Conservation (phyloP, 768 basidiomycete genomes). For the Chalciporus piperatus region DNA sequence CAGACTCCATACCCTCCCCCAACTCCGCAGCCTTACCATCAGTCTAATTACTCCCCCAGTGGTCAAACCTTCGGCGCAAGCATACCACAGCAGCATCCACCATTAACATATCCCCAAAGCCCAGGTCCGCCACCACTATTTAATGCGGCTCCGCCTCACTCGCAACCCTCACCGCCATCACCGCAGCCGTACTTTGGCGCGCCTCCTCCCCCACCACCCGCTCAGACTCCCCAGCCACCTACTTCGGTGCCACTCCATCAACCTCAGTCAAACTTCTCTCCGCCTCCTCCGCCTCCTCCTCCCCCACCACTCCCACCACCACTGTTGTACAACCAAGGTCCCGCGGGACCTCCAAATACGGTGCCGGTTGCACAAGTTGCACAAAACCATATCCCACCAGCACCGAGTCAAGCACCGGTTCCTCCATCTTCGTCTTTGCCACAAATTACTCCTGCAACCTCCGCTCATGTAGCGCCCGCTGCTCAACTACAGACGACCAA, state of each 20-base stretch:
- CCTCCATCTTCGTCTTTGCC: slow-evolving; percentile 5
- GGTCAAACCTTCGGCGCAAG: not conserved
- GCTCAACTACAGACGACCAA: slow-evolving; percentile 17
- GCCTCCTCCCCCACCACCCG: slow-evolving; percentile 20
- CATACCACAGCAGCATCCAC: not conserved
- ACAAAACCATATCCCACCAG: slow-evolving; percentile 2
- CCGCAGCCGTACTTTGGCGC: slow-evolving; percentile 13
- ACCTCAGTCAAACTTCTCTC: slow-evolving; percentile 18
- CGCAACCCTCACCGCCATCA: not conserved
- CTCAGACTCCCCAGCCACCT: slow-evolving; percentile 15
- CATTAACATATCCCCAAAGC: slow-evolving; percentile 3
- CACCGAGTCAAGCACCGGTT: slow-evolving; percentile 5
- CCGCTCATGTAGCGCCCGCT: not conserved
- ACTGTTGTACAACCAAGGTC: slow-evolving; percentile 6
- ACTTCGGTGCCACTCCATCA: slow-evolving; percentile 20
- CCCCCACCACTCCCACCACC: slow-evolving; percentile 11
- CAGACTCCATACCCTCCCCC: slow-evolving; percentile 13
- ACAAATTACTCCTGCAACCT: slow-evolving; percentile 9
- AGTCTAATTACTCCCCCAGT: slow-evolving; percentile 12
- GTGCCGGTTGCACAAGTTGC: slow-evolving; percentile 2
- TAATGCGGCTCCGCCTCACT: not conserved
- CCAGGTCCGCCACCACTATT: slow-evolving; percentile 6
- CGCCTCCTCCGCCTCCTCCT: slow-evolving; percentile 18
- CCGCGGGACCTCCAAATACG: not conserved
- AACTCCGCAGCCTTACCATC: slow-evolving; percentile 16